Evolutionary conservation across 2,329 filamentous ascomycete genomes (phyloP).

Genomic region (Botrytis porri): DNA sequence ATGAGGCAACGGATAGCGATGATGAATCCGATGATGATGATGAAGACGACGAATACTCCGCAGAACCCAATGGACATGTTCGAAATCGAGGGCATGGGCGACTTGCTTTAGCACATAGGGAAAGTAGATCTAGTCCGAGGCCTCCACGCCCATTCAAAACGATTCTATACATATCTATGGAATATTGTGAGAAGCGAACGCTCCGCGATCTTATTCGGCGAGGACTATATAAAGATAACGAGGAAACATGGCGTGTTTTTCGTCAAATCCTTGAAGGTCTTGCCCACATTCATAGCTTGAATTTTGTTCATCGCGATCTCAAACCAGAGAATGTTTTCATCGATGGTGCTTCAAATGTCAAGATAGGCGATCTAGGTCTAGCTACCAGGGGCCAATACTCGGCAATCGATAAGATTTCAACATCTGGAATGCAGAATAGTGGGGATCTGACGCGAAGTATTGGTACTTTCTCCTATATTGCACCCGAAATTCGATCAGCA

Average conservation of each 20-base stretch:
- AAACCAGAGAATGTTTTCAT: constrained; percentile 99
- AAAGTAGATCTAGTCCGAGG: constrained; percentile 34
- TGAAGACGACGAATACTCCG: constrained; percentile 43
- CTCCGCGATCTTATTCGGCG: constrained; percentile 82
- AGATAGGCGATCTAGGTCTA: constrained; percentile 94
- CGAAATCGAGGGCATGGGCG: constrained; percentile 22
- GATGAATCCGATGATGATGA: constrained; percentile 37
- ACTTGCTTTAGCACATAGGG: constrained; percentile 28
- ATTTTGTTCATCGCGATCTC: constrained; percentile 91
- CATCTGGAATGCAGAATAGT: constrained; percentile 29
- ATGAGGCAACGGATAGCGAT: constrained; percentile 43
- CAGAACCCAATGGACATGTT: constrained; percentile 41
- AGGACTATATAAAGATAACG: constrained; percentile 67
- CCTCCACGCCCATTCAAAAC: constrained; percentile 59
- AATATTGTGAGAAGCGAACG: constrained; percentile 88
- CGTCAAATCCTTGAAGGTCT: constrained; percentile 88
- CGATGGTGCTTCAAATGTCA: constrained; percentile 82
- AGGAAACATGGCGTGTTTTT: constrained; percentile 86
- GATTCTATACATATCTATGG: constrained; percentile 96
- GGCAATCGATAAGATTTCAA: constrained; percentile 49
- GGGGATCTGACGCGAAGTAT: constrained; percentile 68
- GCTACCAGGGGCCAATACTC: constrained; percentile 83
- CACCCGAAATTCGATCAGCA: constrained; percentile 80
- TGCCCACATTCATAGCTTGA: constrained; percentile 82
- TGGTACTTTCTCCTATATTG: constrained; percentile 85